Evolutionary conservation across 192 early-diverging fungal genomes (phyloP).

Genomic region (Rhizoclosmatium sp.): DNA sequence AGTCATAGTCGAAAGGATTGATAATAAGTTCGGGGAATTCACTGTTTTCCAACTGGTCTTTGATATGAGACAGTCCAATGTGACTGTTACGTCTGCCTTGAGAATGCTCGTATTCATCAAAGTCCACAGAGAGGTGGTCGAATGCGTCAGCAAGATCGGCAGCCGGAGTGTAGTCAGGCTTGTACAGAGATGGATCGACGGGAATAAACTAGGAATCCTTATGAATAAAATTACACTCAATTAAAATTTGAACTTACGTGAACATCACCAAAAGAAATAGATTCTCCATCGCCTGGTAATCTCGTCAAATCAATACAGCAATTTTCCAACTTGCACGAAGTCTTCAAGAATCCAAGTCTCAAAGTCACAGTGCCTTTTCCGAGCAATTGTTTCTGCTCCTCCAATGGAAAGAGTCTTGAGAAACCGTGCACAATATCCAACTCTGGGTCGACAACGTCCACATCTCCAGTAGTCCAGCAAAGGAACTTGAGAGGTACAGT

Average conservation of each 20-base stretch:
- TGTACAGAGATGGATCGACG: slow-evolving; percentile 35
- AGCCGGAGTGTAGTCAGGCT: slow-evolving; percentile 31
- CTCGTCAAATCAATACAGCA: slow-evolving; percentile 44
- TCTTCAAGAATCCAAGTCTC: slow-evolving; percentile 39
- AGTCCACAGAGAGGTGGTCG: slow-evolving; percentile 30
- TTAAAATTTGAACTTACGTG: slow-evolving; percentile 32
- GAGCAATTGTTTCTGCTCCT: slow-evolving; percentile 36
- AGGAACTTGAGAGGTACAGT: slow-evolving; percentile 39
- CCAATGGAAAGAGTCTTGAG: slow-evolving; percentile 32
- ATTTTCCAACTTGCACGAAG: slow-evolving; percentile 28
- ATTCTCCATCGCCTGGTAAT: slow-evolving; percentile 32
- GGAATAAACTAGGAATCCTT: slow-evolving; percentile 34
- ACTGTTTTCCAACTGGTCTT: neutral
- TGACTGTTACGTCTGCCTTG: slow-evolving; percentile 27
- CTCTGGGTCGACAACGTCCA: slow-evolving; percentile 42
- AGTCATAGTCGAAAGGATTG: neutral
- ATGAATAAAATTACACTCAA: slow-evolving; percentile 9
- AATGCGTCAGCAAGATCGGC: slow-evolving; percentile 36
- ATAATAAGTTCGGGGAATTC: slow-evolving; percentile 29
- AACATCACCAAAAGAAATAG: slow-evolving; percentile 39
- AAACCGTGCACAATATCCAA: slow-evolving; percentile 39
- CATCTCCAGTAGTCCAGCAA: slow-evolving; percentile 35
- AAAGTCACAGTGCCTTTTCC: slow-evolving; percentile 35
- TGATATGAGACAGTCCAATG: neutral
- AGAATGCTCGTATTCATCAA: slow-evolving; percentile 35